Evolutionary conservation across 2,329 filamentous ascomycete species (phyloP).

Genomic region (Volutella citrinella): DNA sequence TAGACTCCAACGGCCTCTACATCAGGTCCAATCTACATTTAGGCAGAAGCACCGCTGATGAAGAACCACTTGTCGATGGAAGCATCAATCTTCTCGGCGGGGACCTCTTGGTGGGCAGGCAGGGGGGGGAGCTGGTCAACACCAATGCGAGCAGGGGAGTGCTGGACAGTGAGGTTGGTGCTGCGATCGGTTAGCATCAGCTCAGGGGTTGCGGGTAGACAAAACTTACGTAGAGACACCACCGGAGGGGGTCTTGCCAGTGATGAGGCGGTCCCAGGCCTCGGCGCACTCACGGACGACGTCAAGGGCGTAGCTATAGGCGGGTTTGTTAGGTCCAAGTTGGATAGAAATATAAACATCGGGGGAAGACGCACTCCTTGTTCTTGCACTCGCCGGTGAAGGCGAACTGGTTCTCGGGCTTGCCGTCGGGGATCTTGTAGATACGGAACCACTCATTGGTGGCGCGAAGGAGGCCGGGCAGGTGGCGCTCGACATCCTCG

Average conservation of each 20-base stretch:
- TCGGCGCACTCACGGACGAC: slow-evolving; percentile 94
- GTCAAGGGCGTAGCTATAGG: slow-evolving; percentile 78
- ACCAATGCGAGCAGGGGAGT: slow-evolving; percentile 71
- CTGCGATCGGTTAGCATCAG: slow-evolving; percentile 45
- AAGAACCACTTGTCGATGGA: slow-evolving; percentile 99
- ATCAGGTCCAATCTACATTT: no score
- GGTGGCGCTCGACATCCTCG: slow-evolving; percentile 97
- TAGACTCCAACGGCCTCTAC: no score
- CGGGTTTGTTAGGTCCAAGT: no score
- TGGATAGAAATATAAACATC: no score
- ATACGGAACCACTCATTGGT: slow-evolving; percentile 99
- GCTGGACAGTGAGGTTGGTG: slow-evolving; percentile 73
- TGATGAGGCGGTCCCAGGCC: slow-evolving; percentile 95
- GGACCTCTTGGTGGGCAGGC: slow-evolving; percentile 74
- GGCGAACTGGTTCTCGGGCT: slow-evolving; percentile 99
- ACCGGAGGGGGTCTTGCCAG: slow-evolving; percentile 78
- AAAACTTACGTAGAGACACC: slow-evolving; percentile 75
- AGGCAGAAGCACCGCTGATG: slow-evolving; percentile 93
- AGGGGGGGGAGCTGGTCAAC: slow-evolving; percentile 71
- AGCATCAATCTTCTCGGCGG: slow-evolving; percentile 85
- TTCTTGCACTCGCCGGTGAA: slow-evolving; percentile 99
- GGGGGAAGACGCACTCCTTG: slow-evolving; percentile 70
- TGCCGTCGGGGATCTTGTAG: slow-evolving; percentile 99
- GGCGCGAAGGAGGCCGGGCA: slow-evolving; percentile 92
- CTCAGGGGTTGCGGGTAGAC: no score